These are phyloP conservation scores for Capsicum baccatum DNA, from an alignment of 257 asterid genomes.

Conservation along the genomic window DNA sequence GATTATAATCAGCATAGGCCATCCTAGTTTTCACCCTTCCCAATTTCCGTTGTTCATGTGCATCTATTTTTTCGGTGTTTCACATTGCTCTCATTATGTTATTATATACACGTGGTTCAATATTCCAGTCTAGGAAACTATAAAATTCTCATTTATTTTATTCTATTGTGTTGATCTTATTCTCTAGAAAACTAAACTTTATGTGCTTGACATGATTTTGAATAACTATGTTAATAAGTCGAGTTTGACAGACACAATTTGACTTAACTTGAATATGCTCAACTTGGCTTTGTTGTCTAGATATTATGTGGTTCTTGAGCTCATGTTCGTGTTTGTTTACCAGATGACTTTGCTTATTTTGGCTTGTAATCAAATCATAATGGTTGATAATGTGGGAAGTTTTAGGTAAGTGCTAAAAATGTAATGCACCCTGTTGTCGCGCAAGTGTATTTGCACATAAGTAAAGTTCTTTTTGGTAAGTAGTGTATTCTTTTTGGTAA, in stretches of 20 bases:
- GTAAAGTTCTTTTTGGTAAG: background rate
- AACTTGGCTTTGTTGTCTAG: background rate
- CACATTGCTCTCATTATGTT: background rate
- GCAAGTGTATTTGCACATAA: conserved; percentile 23
- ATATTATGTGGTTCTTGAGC: background rate
- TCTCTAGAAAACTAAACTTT: background rate
- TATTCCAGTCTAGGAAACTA: background rate
- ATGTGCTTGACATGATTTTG: conserved; percentile 23
- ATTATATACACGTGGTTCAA: background rate
- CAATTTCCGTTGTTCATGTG: background rate
- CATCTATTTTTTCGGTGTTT: background rate
- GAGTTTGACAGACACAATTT: background rate
- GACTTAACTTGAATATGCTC: background rate
- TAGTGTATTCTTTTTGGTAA: background rate
- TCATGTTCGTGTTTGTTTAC: background rate
- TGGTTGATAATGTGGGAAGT: background rate
- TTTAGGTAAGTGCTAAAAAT: background rate
- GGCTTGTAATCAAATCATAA: conserved; percentile 1
- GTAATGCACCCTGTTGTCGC: background rate
- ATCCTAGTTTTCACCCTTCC: background rate
- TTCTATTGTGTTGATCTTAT: background rate
- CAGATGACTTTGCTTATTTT: background rate
- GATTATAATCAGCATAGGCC: background rate
- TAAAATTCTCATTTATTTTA: background rate
- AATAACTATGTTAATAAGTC: background rate